Evolutionary conservation across 2,329 filamentous ascomycete species (phyloP).

Genomic region (Curvularia sp.): DNA sequence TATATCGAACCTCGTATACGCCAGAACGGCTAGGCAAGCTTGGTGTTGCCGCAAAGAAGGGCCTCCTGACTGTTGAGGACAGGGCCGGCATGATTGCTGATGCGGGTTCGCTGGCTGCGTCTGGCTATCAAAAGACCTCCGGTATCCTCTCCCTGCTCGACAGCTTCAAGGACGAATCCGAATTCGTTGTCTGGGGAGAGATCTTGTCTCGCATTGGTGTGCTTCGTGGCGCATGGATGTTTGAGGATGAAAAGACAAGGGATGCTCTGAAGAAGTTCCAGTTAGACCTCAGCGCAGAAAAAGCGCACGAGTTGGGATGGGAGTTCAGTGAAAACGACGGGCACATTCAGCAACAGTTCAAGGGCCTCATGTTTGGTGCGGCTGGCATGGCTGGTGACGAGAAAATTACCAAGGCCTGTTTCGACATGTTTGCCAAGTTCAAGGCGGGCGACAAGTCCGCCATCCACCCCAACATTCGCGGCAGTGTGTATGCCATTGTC

Average conservation of each 20-base stretch:
- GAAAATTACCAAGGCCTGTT: constrained; percentile 76
- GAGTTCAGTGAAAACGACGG: constrained; percentile 82
- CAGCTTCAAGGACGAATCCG: constrained; percentile 78
- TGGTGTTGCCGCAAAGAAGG: constrained; percentile 81
- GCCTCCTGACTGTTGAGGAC: constrained; percentile 84
- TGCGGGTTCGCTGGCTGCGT: constrained; percentile 85
- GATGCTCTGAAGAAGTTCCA: constrained; percentile 85
- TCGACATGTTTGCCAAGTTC: constrained; percentile 90
- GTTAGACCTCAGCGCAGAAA: constrained; percentile 75
- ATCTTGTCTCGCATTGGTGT: constrained; percentile 78
- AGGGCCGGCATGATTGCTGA: constrained; percentile 91
- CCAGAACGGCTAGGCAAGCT: constrained; percentile 86
- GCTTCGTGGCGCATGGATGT: constrained; percentile 87
- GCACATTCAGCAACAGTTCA: constrained; percentile 93
- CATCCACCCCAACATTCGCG: constrained; percentile 89
- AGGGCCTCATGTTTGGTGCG: constrained; percentile 84
- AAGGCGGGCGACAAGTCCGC: constrained; percentile 78
- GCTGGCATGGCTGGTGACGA: constrained; percentile 84
- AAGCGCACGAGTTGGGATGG: constrained; percentile 90
- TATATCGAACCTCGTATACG: constrained; percentile 89
- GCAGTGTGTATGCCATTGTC: constrained; percentile 83
- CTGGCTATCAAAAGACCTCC: constrained; percentile 92
- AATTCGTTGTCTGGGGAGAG: constrained; percentile 96
- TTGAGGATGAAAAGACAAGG: constrained; percentile 76
- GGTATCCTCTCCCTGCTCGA: constrained; percentile 85